Conservation (phyloP, 805 yeast genomes). For the Huiozyma sinensis region DNA sequence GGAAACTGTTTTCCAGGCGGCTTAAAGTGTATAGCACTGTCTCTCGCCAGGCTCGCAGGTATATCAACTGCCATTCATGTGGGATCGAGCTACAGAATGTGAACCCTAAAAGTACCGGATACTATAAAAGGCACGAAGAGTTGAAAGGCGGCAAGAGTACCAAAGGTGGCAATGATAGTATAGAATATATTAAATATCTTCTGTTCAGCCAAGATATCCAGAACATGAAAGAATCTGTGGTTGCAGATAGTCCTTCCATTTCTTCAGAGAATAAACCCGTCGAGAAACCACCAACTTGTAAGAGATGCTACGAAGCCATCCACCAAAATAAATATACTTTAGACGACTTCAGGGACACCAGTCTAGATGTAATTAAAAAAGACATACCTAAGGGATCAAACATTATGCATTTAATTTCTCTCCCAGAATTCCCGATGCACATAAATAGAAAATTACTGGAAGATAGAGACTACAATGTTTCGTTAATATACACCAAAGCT, state of each 20-base stretch:
- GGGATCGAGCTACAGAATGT: constrained; percentile 41
- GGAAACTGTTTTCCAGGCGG: no score
- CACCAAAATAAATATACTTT: constrained; percentile 33
- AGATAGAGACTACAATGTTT: constrained; percentile 5
- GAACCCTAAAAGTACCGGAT: constrained; percentile 34
- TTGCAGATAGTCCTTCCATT: not conserved
- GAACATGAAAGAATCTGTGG: constrained; percentile 9
- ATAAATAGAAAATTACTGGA: constrained; percentile 26
- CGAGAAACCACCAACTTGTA: constrained; percentile 32
- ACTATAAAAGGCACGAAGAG: constrained; percentile 26
- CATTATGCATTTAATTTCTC: constrained; percentile 52
- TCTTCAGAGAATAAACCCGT: not conserved
- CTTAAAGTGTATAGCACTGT: no score
- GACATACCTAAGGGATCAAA: constrained; percentile 34
- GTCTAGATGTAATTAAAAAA: constrained; percentile 25
- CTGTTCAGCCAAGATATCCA: constrained; percentile 24
- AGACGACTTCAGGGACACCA: constrained; percentile 25
- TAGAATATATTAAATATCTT: constrained; percentile 21
- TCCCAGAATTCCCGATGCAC: constrained; percentile 64
- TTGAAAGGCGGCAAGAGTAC: not conserved
- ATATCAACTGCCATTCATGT: constrained; percentile 41
- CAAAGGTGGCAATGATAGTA: constrained; percentile 1
- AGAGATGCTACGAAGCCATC: constrained; percentile 45
- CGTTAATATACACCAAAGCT: constrained; percentile 21
- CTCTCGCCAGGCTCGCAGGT: not conserved